These are phyloP conservation scores for Rhodotorula sp. DNA, from an alignment of 1,284 basidiomycete genomes.

Conservation along the genomic window DNA sequence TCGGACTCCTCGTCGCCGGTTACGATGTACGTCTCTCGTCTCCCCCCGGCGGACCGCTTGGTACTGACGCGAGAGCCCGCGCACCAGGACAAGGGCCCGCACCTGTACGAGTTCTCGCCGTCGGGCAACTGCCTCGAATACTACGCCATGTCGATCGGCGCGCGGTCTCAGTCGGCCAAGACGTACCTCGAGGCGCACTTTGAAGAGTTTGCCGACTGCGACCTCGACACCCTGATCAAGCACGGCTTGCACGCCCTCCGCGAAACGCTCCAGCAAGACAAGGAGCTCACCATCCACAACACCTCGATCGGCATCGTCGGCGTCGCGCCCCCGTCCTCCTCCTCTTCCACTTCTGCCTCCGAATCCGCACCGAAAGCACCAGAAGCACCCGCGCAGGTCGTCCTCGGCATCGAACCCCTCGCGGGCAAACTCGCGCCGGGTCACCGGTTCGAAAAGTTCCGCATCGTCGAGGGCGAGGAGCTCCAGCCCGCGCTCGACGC, in stretches of 20 bases:
- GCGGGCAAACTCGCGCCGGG: conserved; percentile 58
- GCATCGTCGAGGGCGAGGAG: conserved; percentile 69
- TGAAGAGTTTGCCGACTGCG: conserved; percentile 77
- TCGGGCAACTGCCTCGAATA: conserved; percentile 98
- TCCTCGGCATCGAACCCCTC: conserved; percentile 1
- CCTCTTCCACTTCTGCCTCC: not conserved
- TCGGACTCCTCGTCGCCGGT: conserved; percentile 97
- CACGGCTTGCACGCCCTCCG: conserved; percentile 90
- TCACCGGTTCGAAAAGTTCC: conserved; percentile 56
- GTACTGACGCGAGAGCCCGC: not conserved
- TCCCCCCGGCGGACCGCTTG: not conserved
- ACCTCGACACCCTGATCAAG: conserved; percentile 71
- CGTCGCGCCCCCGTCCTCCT: conserved; percentile 6
- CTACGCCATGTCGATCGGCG: conserved; percentile 97
- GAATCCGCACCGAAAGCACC: not conserved
- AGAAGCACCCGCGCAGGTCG: conserved; percentile 2
- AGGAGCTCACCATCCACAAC: conserved; percentile 85
- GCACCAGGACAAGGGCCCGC: conserved; percentile 63
- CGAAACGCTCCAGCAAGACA: conserved; percentile 96
- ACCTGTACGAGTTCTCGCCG: conserved; percentile 97
- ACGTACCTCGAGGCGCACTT: conserved; percentile 96
- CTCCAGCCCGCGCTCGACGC: conserved; percentile 41
- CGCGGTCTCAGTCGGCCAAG: conserved; percentile 94
- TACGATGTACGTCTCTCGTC: conserved; percentile 61
- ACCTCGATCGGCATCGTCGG: conserved; percentile 85